Evolutionary conservation across 805 yeast species (phyloP).

Genomic region (Blastobotrys peoriensis): DNA sequence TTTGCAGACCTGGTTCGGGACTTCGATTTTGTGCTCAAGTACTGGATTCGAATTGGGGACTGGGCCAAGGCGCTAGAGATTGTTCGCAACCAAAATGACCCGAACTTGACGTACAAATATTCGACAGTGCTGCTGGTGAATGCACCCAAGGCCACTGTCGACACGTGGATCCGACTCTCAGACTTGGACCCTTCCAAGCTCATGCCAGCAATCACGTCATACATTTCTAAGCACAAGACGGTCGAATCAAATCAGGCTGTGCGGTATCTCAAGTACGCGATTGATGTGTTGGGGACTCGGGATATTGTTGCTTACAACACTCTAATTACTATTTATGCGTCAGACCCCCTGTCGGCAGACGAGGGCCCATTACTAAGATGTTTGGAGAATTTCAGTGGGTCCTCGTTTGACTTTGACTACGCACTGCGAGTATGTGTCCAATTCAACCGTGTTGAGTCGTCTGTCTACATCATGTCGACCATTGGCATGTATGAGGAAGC

Average conservation of each 20-base stretch:
- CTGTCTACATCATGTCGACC: constrained; percentile 65
- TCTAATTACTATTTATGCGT: constrained; percentile 59
- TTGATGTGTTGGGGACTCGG: constrained; percentile 39
- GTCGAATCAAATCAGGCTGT: constrained; percentile 56
- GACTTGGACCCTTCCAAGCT: constrained; percentile 56
- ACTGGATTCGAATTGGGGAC: constrained; percentile 60
- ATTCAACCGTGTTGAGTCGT: constrained; percentile 53
- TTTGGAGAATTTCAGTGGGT: constrained; percentile 36
- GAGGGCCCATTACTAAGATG: constrained; percentile 47
- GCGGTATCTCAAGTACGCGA: constrained; percentile 52
- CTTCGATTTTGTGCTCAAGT: constrained; percentile 58
- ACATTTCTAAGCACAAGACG: constrained; percentile 39
- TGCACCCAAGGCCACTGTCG: constrained; percentile 62
- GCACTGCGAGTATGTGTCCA: constrained; percentile 67
- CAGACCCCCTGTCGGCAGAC: constrained; percentile 34
- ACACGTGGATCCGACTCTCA: constrained; percentile 63
- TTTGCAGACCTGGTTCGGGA: constrained; percentile 68
- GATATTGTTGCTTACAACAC: constrained; percentile 60
- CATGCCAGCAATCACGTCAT: constrained; percentile 69
- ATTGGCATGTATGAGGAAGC: constrained; percentile 76
- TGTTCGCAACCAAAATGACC: constrained; percentile 38
- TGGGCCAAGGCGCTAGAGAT: constrained; percentile 70
- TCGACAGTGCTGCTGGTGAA: constrained; percentile 65
- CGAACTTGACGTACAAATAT: constrained; percentile 52
- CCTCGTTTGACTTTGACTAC: constrained; percentile 60